These are phyloP conservation scores for Clarireedia paspali DNA, from an alignment of 2,329 filamentous ascomycete genomes.

Conservation along the genomic window DNA sequence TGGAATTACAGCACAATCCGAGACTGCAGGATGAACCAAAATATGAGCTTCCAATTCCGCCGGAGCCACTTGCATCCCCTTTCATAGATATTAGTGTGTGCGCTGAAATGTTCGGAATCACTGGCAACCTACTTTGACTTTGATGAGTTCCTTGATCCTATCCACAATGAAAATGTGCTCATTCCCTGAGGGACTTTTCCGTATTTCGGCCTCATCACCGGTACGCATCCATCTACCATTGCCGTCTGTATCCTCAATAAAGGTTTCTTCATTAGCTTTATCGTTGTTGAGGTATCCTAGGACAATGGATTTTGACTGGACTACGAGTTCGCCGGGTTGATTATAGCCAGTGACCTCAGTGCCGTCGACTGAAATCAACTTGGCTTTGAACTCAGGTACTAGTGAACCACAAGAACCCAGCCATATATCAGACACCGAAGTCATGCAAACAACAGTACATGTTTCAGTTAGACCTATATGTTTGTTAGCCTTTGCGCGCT, in stretches of 20 bases:
- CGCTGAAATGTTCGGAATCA: no score
- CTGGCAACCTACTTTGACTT: conserved; percentile 55
- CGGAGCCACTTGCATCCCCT: conserved; percentile 73
- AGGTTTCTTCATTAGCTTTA: conserved; percentile 75
- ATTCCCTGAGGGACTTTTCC: conserved; percentile 53
- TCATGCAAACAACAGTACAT: conserved; percentile 58
- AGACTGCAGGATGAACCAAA: conserved; percentile 65
- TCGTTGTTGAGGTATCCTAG: conserved; percentile 84
- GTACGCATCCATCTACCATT: conserved; percentile 62
- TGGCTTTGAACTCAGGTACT: conserved; percentile 55
- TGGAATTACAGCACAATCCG: conserved; percentile 72
- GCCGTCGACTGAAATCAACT: conserved; percentile 60
- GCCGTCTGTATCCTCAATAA: conserved; percentile 55
- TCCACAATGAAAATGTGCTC: conserved; percentile 85
- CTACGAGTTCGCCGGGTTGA: conserved; percentile 70
- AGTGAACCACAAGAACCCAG: conserved; percentile 67
- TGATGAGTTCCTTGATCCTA: conserved; percentile 71
- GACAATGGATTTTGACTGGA: conserved; percentile 69
- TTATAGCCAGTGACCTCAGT: conserved; percentile 58
- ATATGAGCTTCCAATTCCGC: conserved; percentile 78
- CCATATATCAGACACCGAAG: conserved; percentile 54
- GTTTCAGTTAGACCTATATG: conserved; percentile 65
- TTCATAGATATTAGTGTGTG: neutral
- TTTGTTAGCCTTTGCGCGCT: neutral
- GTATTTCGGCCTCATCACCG: conserved; percentile 73